phyloP scores from a whole-genome alignment of 768 basidiomycete species.

The Rhodotorula taiwanensis region DNA sequence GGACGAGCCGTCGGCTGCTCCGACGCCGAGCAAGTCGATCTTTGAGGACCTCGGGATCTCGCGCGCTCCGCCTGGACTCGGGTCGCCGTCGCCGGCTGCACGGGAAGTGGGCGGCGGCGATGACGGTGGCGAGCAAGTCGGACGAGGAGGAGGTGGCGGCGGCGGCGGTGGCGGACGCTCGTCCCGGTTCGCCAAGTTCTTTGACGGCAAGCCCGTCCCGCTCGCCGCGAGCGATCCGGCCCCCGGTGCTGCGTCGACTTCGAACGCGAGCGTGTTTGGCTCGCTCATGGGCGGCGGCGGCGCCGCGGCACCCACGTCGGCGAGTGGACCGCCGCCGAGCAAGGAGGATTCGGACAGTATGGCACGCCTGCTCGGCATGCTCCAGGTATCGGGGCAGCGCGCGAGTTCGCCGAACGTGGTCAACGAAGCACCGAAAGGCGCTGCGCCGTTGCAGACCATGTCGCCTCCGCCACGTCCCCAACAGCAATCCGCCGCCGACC shows the following conservation, averaged over 20 bases:
- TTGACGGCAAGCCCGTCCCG: constrained; percentile 36
- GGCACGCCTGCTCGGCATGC: constrained; percentile 30
- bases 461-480: no score
- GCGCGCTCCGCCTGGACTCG: constrained; percentile 18
- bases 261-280: constrained; percentile 20
- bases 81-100: background rate
- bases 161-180: background rate
- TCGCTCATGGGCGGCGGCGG: constrained; percentile 9
- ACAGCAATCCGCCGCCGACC: no score
- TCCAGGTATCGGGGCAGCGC: constrained; percentile 26
- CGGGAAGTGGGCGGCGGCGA: background rate
- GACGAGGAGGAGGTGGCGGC: background rate
- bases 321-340: constrained; percentile 2
- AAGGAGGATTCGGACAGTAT: constrained; percentile 35
- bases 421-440: background rate
- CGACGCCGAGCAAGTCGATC: constrained; percentile 18
- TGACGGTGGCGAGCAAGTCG: no score
- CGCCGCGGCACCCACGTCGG: background rate
- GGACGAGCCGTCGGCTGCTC: background rate
- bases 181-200: constrained; percentile 36
- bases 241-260: background rate
- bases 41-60: constrained; percentile 30
- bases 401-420: background rate
- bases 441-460: background rate
- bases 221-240: no score